phyloP scores from a whole-genome alignment of 169 alveolate genomes.

The Cryptosporidium sp. region DNA sequence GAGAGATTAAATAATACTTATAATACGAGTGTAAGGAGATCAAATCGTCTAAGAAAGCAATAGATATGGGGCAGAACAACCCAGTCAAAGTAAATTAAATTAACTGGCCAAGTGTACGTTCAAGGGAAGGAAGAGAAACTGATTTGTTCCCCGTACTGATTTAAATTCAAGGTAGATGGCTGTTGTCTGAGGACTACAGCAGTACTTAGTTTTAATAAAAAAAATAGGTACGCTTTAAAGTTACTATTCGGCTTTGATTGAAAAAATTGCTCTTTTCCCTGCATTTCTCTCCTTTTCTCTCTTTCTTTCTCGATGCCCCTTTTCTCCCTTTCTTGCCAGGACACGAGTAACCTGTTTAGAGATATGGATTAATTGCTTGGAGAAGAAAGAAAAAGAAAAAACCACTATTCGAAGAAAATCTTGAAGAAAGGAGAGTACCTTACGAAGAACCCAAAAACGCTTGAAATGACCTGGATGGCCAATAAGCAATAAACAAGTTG shows the following conservation, averaged over 20 bases:
- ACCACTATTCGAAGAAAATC: conserved; percentile 19
- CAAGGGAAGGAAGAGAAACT: not conserved
- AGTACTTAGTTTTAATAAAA: not conserved
- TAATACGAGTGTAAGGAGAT: conserved; percentile 69
- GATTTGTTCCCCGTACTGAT: not conserved
- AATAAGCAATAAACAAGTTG: conserved; percentile 83
- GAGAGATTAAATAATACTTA: conserved; percentile 38
- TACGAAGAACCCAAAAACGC: conserved; percentile 84
- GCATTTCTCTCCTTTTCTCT: no score
- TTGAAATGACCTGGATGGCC: conserved; percentile 85
- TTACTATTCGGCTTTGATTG: not conserved
- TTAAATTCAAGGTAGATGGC: not conserved
- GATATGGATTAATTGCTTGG: not conserved
- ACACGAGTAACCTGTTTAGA: not conserved
- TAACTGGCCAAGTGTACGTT: not conserved
- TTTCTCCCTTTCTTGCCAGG: not conserved
- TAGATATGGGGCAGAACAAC: not conserved
- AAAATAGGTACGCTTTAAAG: not conserved
- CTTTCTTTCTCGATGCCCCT: no score
- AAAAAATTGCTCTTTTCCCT: not conserved
- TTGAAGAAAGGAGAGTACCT: conserved; percentile 80
- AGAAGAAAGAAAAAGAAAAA: not conserved
- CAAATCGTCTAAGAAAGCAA: conserved; percentile 22
- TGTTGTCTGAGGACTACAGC: not conserved
- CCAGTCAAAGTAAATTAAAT: not conserved